Evolutionary conservation across 495 filamentous ascomycete genomes (phyloP), one percentile per base, ranked within the genome.

Genomic region (Podospora pseudocomata): DNA sequence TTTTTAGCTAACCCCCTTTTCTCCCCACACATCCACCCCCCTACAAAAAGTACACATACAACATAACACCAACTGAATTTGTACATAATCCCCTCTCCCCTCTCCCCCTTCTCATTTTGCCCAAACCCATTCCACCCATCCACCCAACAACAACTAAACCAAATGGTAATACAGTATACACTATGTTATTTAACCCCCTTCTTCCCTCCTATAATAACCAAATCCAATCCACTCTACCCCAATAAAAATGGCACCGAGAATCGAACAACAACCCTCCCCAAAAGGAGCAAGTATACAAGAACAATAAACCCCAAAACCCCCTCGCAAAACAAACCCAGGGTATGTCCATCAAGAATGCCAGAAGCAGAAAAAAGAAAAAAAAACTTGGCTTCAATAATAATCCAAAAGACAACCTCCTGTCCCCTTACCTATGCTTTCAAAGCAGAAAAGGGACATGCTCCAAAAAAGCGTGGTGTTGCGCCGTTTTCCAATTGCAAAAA

Each of bases 311-410:
- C n/a, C n/a, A 2, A 58, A 26, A 11, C 39, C 39, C 39, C 55
- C 5, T 18, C 19, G 54, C 11, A 18, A 58, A 58, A 26, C 0
- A 15, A 26, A 20, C n/a, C 55, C 55, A 15, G 55, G 55, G 55
- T 58, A 58, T 58, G 55, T 58, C 23, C 55, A 19, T 58, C n/a
- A 58, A 58, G 55, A 58, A 58, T 58, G 55, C 19, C 55, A 58
- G 20, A 58, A 20, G 1, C n/a, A 57, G 18, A 23, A 23, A 23
- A 23, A 23, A 1, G 26, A 58, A 20, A 58, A 15, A 58, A 58
- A 26, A 58, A 58, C 9, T 49, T 49, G 39, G 39, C 39, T 13
- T 11, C 9, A 2, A 49, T 13, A 49, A 49, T 49, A 49, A 49
- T 16, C 39, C 39, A 49, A 49, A 49, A 49, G 39, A 49, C 39